A percentile compares a stretch with the other conserved stretches of the same genome.
Conservation (phyloP, 129 eudicot species). For the Flaveria trinervia region DNA sequence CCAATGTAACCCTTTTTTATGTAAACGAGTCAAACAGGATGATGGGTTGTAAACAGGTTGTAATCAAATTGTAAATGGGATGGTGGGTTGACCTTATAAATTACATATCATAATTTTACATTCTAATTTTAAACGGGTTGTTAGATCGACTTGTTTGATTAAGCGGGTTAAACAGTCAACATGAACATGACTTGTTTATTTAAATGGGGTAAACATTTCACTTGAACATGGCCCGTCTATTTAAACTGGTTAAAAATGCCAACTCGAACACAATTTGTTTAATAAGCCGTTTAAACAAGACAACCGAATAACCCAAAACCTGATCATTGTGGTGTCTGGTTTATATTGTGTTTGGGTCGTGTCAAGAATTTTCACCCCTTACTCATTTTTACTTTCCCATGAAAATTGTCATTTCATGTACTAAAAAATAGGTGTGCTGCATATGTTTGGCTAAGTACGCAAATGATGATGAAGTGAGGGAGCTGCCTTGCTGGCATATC, state of each 20-base stretch:
- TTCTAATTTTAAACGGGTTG: background rate
- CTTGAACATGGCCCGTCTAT: background rate
- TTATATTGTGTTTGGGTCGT: background rate
- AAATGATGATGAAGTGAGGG: conserved; percentile 86
- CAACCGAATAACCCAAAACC: background rate
- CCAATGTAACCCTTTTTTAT: background rate
- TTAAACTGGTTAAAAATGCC: background rate
- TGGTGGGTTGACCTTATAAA: background rate
- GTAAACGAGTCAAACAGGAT: background rate
- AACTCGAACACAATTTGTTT: background rate
- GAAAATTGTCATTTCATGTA: background rate
- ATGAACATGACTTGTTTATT: background rate
- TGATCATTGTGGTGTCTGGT: background rate
- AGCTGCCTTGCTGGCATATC: conserved; percentile 81
- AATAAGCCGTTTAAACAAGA: background rate
- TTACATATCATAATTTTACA: background rate
- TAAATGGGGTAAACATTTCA: background rate
- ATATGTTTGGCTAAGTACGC: conserved; percentile 86
- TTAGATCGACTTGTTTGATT: background rate
- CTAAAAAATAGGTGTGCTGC: conserved; percentile 69
- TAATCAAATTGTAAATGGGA: background rate
- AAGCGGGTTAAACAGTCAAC: background rate
- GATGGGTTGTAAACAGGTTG: background rate
- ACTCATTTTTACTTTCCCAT: background rate
- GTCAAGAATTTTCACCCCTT: background rate